Percentiles rank a stretch among this genome's conserved stretches.
These are phyloP conservation scores for Barnettozyma wickerhamii DNA, from an alignment of 805 yeast species.

Conservation along the genomic window DNA sequence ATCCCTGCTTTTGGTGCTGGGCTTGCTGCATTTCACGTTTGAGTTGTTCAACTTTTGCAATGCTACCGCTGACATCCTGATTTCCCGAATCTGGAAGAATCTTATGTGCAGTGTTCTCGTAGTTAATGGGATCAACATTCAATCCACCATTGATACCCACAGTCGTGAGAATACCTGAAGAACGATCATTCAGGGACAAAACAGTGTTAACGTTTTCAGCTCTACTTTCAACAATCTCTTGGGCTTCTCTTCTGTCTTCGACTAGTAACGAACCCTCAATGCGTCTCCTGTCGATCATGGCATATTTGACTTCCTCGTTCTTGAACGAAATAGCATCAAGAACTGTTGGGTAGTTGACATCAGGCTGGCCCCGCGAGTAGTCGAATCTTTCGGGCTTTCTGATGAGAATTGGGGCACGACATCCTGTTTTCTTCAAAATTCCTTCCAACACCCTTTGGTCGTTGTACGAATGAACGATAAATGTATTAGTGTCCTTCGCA, in stretches of 20 bases:
- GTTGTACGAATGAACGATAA: slow-evolving; percentile 58
- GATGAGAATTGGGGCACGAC: slow-evolving; percentile 40
- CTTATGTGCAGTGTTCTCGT: slow-evolving; percentile 23
- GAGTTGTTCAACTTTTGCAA: slow-evolving; percentile 9
- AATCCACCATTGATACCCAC: slow-evolving; percentile 39
- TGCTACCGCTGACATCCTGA: slow-evolving; percentile 17
- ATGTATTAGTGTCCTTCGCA: slow-evolving; percentile 48
- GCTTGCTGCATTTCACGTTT: background rate
- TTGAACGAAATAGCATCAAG: slow-evolving; percentile 57
- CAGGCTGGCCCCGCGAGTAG: slow-evolving; percentile 43
- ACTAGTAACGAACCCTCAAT: slow-evolving; percentile 59
- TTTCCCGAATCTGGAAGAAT: slow-evolving; percentile 6
- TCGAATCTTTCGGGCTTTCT: slow-evolving; percentile 56
- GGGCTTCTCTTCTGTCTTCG: slow-evolving; percentile 48
- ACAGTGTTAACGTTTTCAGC: slow-evolving; percentile 39
- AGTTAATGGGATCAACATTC: slow-evolving; percentile 50
- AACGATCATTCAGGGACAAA: slow-evolving; percentile 36
- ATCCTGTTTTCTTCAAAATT: slow-evolving; percentile 29
- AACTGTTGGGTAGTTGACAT: slow-evolving; percentile 39
- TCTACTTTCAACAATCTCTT: slow-evolving; percentile 32
- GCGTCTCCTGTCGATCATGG: slow-evolving; percentile 57
- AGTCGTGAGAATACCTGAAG: slow-evolving; percentile 42
- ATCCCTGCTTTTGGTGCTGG: slow-evolving; percentile 2
- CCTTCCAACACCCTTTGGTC: slow-evolving; percentile 48
- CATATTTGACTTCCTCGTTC: slow-evolving; percentile 49